Base-by-base conservation (phyloP, 768 basidiomycete species). In the Tylopilus plumbeoviolaceoides region DNA sequence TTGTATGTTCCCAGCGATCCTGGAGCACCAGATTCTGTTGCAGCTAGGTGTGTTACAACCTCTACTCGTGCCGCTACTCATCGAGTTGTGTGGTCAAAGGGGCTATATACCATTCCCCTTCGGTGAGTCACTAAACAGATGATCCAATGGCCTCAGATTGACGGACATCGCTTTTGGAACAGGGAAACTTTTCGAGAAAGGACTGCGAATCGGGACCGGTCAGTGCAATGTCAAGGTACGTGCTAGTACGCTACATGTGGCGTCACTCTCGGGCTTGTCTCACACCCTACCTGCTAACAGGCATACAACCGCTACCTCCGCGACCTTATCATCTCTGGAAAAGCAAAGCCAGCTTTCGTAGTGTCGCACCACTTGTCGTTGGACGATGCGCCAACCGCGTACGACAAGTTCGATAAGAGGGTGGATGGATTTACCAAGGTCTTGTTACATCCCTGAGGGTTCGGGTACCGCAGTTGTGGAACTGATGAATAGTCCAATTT, bases 1-100 rank as follows among this genome's bases (percentile, higher is more conserved):
- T 62, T 82, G 6, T 81, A 80, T 53, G 80, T 83, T 6, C 79
- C 80, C 17, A 76, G 72, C 50, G 80, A 82, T 57, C 80, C 81
- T 1, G 80, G 80, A 17, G 81, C 80, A 17, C 77, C 78, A 10
- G 78, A 80, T 58, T 72, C 74, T 17, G 76, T 77, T 47, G 67
- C 77, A 14, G 76, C 77, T 1, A 78, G 78, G 53, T 54, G 20
- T 23, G 53, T 48, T 12, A 12, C 11, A 33, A 12, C 31, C 31
- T 5, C 11, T 12, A 12, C 4, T 33, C 11, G 23, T 33, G 11
- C 9, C 10, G 10, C 11, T 33, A 33, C 4, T 23, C 35, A 45
- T n/a, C 15, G 8, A 36, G 35, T n/a, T 33, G 31, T 33, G 11
- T 33, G 31, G 31, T 33, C 11, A 36, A 36, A 36, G 17, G 15